Percentiles rank a stretch among this genome's conserved stretches.
Evolutionary conservation across 371 early-diverging fungal genomes (phyloP).

Genomic region (Mucor velutinosus): DNA sequence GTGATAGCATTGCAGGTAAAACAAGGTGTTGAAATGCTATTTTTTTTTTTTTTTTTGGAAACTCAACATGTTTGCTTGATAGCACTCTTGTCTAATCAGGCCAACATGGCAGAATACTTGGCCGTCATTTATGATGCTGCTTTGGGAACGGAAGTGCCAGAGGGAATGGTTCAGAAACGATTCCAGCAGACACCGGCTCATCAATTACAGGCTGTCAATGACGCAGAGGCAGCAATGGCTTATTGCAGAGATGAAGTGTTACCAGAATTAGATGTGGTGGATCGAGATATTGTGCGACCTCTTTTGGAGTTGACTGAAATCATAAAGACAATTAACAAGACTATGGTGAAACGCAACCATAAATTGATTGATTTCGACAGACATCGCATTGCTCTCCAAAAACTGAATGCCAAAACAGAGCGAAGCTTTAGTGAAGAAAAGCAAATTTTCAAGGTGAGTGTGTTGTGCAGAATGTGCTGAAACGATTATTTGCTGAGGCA

Average conservation of each 20-base stretch:
- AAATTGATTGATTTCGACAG: slow-evolving; percentile 88
- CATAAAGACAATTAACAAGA: slow-evolving; percentile 68
- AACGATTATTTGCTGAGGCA: too few relatives aligned
- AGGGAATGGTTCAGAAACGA: slow-evolving; percentile 39
- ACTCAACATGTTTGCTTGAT: background rate
- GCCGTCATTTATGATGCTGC: slow-evolving; percentile 52
- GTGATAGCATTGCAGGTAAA: slow-evolving; percentile 71
- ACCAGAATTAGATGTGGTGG: slow-evolving; percentile 73
- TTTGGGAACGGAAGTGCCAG: slow-evolving; percentile 29
- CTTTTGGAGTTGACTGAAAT: slow-evolving; percentile 64
- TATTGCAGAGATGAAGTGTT: slow-evolving; percentile 57
- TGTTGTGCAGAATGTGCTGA: too few relatives aligned
- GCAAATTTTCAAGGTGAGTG: slow-evolving; percentile 61
- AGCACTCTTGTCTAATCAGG: slow-evolving; percentile 68
- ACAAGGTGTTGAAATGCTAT: background rate
- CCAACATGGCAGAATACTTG: slow-evolving; percentile 61
- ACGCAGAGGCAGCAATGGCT: slow-evolving; percentile 57
- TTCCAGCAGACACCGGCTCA: slow-evolving; percentile 47
- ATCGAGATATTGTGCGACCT: slow-evolving; percentile 73
- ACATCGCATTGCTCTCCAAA: slow-evolving; percentile 66
- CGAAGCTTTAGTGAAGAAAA: slow-evolving; percentile 74
- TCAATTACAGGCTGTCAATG: slow-evolving; percentile 59
- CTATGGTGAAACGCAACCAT: slow-evolving; percentile 80
- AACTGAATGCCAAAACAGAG: slow-evolving; percentile 68
- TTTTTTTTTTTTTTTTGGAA: background rate